Evolutionary conservation across 306 rosid species (phyloP), one percentile per base, ranked within the genome.

Genomic region (Lithocarpus polystachyus): DNA sequence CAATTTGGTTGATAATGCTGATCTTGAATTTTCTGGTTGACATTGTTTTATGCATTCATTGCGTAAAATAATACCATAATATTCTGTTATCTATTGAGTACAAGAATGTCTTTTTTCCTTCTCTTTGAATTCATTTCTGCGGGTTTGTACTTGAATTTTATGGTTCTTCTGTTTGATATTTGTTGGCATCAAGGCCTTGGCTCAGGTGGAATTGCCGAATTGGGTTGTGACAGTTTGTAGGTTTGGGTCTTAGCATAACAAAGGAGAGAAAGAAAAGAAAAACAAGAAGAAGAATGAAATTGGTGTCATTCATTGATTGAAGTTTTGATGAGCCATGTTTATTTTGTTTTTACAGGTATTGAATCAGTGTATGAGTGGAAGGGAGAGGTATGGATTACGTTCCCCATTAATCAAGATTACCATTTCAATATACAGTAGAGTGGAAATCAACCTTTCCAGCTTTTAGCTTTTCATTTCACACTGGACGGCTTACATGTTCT

Each of bases 301-400:
- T 57, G 12, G 20, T 14, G 9, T 79, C 43, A 19, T 45, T 80
- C 37, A 11, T 73, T 59, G 17, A 64, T 35, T 76, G 69, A 72
- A 67, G 37, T 10, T 76, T 64, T 52, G 13, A 33, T 4, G 19
- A 12, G 18, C 71, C 20, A 45, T 55, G 62, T 77, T 20, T 43
- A 19, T 57, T 68, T 71, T 86, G 76, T 79, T 48, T 71, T 22
- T 83, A 82, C 89, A 94, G 98, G 98, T 80, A 84, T 94, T 10
- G 94, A 90, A 71, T 94, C 97, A 17, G 87, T 95, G 18, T 95
- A 95, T 81, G 84, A 84, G 85, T 95, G 99, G 99, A 73, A 95
- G 75, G 99, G 99, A 80, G 88, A 90, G 96, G 98, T 92, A 92
- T n/a, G 71, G 45, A 70, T 75, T 60, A 17, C n/a, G 65, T 74